Percentiles rank a stretch among this genome's conserved stretches.
Evolutionary conservation across 768 basidiomycete genomes (phyloP).

Genomic region (Pleurotus salmoneostramineus): DNA sequence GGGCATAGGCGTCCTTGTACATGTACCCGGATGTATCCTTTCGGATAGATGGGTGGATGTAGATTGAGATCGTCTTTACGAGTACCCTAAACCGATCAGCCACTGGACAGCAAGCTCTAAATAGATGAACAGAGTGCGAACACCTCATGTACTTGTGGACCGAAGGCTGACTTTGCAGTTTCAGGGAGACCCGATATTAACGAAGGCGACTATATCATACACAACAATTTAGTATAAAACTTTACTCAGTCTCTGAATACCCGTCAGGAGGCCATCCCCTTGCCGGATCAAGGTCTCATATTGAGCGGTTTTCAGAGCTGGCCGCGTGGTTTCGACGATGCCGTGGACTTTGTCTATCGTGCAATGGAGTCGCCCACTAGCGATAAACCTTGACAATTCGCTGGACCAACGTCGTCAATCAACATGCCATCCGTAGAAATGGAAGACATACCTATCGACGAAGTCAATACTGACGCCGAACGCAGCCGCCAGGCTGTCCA

Average conservation of each 20-base stretch:
- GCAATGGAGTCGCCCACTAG: slow-evolving; percentile 78
- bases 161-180: neutral
- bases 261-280: slow-evolving; percentile 85
- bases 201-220: no score
- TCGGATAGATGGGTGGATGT: neutral
- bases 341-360: slow-evolving; percentile 95
- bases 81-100: slow-evolving; percentile 5
- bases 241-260: slow-evolving; percentile 86
- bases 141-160: no score
- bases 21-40: neutral
- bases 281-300: slow-evolving; percentile 93
- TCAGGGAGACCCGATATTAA: neutral
- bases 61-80: neutral
- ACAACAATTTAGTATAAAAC: slow-evolving; percentile 52
- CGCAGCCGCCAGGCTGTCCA: slow-evolving; percentile 79
- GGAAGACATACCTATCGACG: slow-evolving; percentile 70
- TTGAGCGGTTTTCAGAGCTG: slow-evolving; percentile 66
- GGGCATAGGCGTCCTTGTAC: neutral
- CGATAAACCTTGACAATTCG: slow-evolving; percentile 91
- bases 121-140: no score
- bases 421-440: neutral
- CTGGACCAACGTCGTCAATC: slow-evolving; percentile 29
- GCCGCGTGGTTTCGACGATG: slow-evolving; percentile 86
- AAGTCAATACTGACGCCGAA: slow-evolving; percentile 90
- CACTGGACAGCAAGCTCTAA: neutral